phyloP scores from a whole-genome alignment of 2,329 filamentous ascomycete species.

The Arachnopeziza araneosa region DNA sequence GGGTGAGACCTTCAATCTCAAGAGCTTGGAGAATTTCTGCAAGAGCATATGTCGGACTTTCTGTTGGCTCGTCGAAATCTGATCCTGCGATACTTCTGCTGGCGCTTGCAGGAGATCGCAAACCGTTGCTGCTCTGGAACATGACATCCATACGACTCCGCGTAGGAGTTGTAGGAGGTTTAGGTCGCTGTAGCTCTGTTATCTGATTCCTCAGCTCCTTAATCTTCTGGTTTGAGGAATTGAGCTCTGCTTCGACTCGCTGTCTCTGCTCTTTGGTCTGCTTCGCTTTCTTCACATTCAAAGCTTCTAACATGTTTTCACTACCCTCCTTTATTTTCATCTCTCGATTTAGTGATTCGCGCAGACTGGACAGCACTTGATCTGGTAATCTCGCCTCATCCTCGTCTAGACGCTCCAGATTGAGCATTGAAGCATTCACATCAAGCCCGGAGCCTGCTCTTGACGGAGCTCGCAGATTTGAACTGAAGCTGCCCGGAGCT shows the following conservation, averaged over 20 bases:
- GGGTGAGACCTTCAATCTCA: constrained; percentile 78
- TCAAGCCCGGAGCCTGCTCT: constrained; percentile 58
- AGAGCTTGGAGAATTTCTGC: constrained; percentile 86
- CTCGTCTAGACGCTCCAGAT: constrained; percentile 56
- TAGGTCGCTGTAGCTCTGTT: constrained; percentile 50
- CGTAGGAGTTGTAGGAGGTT: constrained; percentile 40
- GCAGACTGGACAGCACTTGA: constrained; percentile 67
- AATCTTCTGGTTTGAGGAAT: constrained; percentile 73
- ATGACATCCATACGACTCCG: constrained; percentile 45
- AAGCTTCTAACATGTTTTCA: constrained; percentile 93
- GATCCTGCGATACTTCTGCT: constrained; percentile 52
- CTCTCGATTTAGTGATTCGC: constrained; percentile 87
- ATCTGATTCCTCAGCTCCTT: constrained; percentile 56
- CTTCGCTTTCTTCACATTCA: constrained; percentile 92
- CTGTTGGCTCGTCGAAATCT: constrained; percentile 62
- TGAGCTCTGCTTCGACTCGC: constrained; percentile 81
- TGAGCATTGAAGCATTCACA: constrained; percentile 41
- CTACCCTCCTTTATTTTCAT: constrained; percentile 97
- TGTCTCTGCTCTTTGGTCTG: constrained; percentile 82
- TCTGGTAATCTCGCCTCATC: constrained; percentile 58
- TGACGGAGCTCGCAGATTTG: constrained; percentile 64
- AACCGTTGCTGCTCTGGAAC: constrained; percentile 38
- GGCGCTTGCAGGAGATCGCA: constrained; percentile 53
- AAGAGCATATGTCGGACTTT: constrained; percentile 88
- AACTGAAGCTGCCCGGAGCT: constrained; percentile 80